Conservation (phyloP, 2,329 filamentous ascomycete species). For the Beauveria rudraprayagi region DNA sequence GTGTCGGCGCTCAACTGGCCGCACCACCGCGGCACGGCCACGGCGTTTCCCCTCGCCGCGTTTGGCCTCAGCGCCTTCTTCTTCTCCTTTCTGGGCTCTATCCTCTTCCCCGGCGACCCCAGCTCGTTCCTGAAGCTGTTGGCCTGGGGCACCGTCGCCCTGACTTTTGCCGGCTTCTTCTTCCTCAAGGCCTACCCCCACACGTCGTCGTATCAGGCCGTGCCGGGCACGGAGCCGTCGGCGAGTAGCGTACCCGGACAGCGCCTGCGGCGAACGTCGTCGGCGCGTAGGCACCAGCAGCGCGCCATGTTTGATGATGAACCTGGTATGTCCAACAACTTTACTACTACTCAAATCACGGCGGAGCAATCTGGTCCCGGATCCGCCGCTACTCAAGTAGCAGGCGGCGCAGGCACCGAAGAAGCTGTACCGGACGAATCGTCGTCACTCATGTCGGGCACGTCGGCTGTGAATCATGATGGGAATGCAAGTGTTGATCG, state of each 20-base stretch:
- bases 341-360: slow-evolving; percentile 23
- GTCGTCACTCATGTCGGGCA: slow-evolving; percentile 68
- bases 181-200: slow-evolving; percentile 71
- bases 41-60: slow-evolving; percentile 83
- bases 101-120: slow-evolving; percentile 77
- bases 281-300: slow-evolving; percentile 22
- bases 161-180: slow-evolving; percentile 72
- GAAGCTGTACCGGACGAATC: slow-evolving; percentile 51
- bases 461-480: slow-evolving; percentile 44
- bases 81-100: slow-evolving; percentile 71
- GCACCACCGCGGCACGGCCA: slow-evolving; percentile 82
- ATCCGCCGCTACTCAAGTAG: slow-evolving; percentile 9
- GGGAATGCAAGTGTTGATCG: slow-evolving; percentile 58
- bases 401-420: slow-evolving; percentile 18
- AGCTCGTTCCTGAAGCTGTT: slow-evolving; percentile 74
- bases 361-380: slow-evolving; percentile 13
- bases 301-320: slow-evolving; percentile 32
- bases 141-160: slow-evolving; percentile 65
- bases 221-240: slow-evolving; percentile 33
- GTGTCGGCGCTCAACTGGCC: slow-evolving; percentile 85
- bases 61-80: slow-evolving; percentile 96
- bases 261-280: slow-evolving; percentile 32
- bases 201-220: slow-evolving; percentile 41
- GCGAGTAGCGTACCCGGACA: slow-evolving; percentile 29
- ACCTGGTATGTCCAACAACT: slow-evolving; percentile 54